phyloP scores from a whole-genome alignment of 1,139 yeast species.

The Sugiyamaella xylanicola region DNA sequence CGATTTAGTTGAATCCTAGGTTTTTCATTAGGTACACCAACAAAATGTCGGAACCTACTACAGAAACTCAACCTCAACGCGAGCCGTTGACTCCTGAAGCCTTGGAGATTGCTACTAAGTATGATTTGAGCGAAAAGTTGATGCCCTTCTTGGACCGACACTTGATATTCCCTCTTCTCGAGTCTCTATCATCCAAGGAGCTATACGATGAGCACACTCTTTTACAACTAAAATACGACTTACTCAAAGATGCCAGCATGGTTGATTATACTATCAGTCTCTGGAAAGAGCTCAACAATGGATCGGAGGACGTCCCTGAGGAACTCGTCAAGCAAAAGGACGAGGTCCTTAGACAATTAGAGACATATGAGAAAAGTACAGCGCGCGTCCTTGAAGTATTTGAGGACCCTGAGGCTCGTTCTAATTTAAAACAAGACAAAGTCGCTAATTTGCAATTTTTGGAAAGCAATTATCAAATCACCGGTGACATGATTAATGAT shows the following conservation, averaged over 20 bases:
- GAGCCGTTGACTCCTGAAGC: slow-evolving; percentile 24
- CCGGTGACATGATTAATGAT: slow-evolving; percentile 53
- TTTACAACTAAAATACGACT: slow-evolving; percentile 51
- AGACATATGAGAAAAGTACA: slow-evolving; percentile 49
- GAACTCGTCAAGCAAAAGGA: slow-evolving; percentile 47
- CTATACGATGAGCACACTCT: slow-evolving; percentile 50
- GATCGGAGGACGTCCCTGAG: slow-evolving; percentile 43
- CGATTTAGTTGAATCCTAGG: not conserved
- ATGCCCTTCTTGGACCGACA: slow-evolving; percentile 62
- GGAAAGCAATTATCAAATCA: slow-evolving; percentile 48
- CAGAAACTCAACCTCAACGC: slow-evolving; percentile 12
- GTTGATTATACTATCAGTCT: slow-evolving; percentile 51
- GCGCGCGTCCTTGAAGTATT: slow-evolving; percentile 51
- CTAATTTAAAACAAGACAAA: slow-evolving; percentile 56
- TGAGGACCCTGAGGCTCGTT: slow-evolving; percentile 51
- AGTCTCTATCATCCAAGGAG: slow-evolving; percentile 49
- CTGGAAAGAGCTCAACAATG: slow-evolving; percentile 46
- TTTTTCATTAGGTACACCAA: not conserved
- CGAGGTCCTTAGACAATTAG: slow-evolving; percentile 46
- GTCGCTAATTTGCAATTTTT: slow-evolving; percentile 52
- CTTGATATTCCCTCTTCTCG: slow-evolving; percentile 55
- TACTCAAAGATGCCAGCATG: slow-evolving; percentile 60
- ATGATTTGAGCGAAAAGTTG: slow-evolving; percentile 56
- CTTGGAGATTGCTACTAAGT: slow-evolving; percentile 35
- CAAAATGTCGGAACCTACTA: slow-evolving; percentile 11